Evolutionary conservation across 805 yeast species (phyloP).

Genomic region (Candida nonsorbophila): DNA sequence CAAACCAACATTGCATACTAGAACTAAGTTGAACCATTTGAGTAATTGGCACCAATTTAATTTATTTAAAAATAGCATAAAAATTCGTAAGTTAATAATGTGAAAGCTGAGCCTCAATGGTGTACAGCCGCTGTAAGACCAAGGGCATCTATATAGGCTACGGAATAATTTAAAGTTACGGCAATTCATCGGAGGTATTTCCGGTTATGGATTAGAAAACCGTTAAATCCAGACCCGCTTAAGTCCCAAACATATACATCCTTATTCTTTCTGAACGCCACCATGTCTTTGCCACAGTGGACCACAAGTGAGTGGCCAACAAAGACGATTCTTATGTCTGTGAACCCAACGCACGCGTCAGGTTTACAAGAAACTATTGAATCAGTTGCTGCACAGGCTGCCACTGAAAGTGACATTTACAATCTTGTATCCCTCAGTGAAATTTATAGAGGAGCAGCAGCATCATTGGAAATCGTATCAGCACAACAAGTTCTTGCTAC

Average conservation of each 20-base stretch:
- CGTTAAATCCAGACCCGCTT: no score
- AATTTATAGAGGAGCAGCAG: conserved; percentile 25
- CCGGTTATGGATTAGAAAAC: background rate
- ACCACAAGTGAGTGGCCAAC: conserved; percentile 21
- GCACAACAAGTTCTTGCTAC: conserved; percentile 31
- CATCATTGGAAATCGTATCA: conserved; percentile 24
- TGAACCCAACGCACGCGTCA: conserved; percentile 11
- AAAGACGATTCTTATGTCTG: conserved; percentile 20
- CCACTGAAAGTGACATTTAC: conserved; percentile 6
- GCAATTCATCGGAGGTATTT: background rate
- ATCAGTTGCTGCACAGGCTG: conserved; percentile 10
- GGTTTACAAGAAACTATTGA: conserved; percentile 14
- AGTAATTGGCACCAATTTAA: no score
- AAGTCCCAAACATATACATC: no score
- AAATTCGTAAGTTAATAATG: no score
- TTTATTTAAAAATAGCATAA: no score
- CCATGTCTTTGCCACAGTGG: conserved; percentile 11
- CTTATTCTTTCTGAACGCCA: no score
- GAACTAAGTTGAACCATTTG: no score
- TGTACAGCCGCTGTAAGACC: background rate
- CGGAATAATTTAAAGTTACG: background rate
- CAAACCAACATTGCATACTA: conserved; percentile 11
- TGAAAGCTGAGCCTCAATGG: no score
- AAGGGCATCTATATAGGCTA: background rate
- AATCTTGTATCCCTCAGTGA: conserved; percentile 15